Percentiles rank a stretch among this genome's conserved stretches.
Evolutionary conservation across 2,329 filamentous ascomycete genomes (phyloP).

Genomic region (Verticillium longisporum): DNA sequence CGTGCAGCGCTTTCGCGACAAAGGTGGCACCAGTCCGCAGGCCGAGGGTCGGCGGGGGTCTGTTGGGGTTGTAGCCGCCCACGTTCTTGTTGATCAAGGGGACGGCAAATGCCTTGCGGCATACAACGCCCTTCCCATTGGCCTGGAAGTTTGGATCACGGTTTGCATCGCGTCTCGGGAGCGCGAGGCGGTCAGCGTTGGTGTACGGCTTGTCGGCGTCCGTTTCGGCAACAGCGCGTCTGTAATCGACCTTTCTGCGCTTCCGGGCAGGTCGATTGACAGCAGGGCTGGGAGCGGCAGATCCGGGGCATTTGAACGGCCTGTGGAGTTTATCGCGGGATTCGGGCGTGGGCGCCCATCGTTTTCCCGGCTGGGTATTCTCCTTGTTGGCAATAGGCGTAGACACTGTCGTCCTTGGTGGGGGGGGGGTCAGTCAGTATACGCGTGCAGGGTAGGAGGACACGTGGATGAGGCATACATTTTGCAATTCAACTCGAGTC

Average conservation of each 20-base stretch:
- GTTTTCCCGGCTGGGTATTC: slow-evolving; percentile 33
- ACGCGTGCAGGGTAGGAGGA: not conserved
- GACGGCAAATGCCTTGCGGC: slow-evolving; percentile 77
- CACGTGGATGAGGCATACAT: slow-evolving; percentile 1
- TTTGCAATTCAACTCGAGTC: not conserved
- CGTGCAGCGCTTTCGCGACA: slow-evolving; percentile 82
- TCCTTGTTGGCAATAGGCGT: slow-evolving; percentile 32
- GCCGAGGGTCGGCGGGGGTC: slow-evolving; percentile 84
- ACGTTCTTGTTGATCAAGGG: slow-evolving; percentile 78
- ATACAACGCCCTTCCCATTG: slow-evolving; percentile 79
- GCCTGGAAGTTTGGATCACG: slow-evolving; percentile 82
- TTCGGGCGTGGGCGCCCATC: slow-evolving; percentile 41
- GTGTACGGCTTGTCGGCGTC: slow-evolving; percentile 73
- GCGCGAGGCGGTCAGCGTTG: slow-evolving; percentile 77
- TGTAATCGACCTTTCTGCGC: slow-evolving; percentile 81
- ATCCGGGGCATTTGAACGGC: slow-evolving; percentile 90
- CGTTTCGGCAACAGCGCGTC: slow-evolving; percentile 67
- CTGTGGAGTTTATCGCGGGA: slow-evolving; percentile 66
- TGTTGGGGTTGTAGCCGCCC: slow-evolving; percentile 64
- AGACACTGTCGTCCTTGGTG: slow-evolving; percentile 5
- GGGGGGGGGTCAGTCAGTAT: slow-evolving; percentile 1
- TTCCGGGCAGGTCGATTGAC: slow-evolving; percentile 81
- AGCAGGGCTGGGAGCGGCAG: slow-evolving; percentile 60
- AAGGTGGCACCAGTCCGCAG: slow-evolving; percentile 80
- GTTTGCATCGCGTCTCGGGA: slow-evolving; percentile 81